Conservation (phyloP, 768 basidiomycete species). For the Boletus tomentosulus region DNA sequence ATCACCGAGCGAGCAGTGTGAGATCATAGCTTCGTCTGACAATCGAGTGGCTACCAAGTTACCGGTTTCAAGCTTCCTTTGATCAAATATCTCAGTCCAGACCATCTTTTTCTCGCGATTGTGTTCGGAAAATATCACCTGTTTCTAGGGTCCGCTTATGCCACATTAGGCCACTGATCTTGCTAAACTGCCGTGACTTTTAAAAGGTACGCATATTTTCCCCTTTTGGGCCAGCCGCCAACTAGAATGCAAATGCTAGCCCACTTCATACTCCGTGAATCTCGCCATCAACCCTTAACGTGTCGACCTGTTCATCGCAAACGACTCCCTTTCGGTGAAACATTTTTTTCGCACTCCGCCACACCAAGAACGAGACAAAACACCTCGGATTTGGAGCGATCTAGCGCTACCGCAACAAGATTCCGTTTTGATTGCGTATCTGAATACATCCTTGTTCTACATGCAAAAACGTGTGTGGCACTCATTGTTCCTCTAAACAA, state of each 20-base stretch:
- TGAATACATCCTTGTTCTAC: conserved; percentile 2
- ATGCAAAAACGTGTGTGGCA: background rate
- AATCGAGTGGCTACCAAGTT: conserved; percentile 30
- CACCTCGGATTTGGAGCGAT: background rate
- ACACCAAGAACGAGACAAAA: background rate
- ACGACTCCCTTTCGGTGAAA: conserved; percentile 6
- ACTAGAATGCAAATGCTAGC: conserved; percentile 28
- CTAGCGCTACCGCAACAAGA: too few species aligned
- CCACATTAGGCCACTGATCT: conserved; percentile 22
- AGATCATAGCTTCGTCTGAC: conserved; percentile 32
- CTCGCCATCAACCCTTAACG: conserved; percentile 20
- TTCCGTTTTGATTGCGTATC: too few species aligned
- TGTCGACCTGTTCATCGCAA: conserved; percentile 1
- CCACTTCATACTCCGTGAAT: conserved; percentile 20
- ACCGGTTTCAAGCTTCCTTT: conserved; percentile 27
- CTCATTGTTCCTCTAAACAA: conserved; percentile 13
- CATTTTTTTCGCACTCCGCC: conserved; percentile 16
- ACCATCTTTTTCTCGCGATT: conserved; percentile 26
- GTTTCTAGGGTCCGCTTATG: conserved; percentile 33
- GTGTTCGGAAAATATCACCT: conserved; percentile 16
- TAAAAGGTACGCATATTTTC: conserved; percentile 20
- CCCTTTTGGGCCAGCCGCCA: conserved; percentile 21
- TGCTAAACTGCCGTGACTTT: conserved; percentile 22
- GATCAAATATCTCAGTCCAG: conserved; percentile 28
- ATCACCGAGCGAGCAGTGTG: conserved; percentile 23